phyloP scores from a whole-genome alignment of 225 moss, liverwort and hornwort genomes.

The Marchantia polymorpha region DNA sequence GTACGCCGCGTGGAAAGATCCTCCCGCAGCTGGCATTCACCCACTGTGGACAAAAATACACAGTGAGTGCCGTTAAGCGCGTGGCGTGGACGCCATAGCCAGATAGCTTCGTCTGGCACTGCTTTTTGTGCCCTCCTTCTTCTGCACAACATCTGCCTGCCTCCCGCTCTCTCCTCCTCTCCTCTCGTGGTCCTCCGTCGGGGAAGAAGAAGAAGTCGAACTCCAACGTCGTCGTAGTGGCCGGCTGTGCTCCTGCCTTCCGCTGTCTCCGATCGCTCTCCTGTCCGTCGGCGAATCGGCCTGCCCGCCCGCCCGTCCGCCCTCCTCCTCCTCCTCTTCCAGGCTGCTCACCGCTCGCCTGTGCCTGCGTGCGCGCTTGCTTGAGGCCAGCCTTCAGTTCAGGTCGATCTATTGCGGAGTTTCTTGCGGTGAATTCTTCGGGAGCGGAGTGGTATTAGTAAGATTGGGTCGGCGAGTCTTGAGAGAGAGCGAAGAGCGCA shows the following conservation, averaged over 20 bases:
- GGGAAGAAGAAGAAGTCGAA: not conserved
- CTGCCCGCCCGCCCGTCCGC: too few species aligned
- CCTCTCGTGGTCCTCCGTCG: not conserved
- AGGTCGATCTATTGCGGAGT: slow-evolving; percentile 7
- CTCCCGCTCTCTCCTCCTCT: not conserved
- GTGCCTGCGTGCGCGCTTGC: not conserved
- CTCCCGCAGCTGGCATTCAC: slow-evolving; percentile 20
- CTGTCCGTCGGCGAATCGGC: not conserved
- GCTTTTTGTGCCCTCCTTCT: slow-evolving; percentile 1
- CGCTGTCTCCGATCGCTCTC: not conserved
- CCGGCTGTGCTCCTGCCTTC: slow-evolving; percentile 1
- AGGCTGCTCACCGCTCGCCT: not conserved
- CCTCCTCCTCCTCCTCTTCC: not conserved
- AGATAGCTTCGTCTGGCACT: not conserved
- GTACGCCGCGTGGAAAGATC: slow-evolving; percentile 24
- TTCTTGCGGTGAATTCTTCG: slow-evolving; percentile 1
- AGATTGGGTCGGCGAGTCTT: not conserved
- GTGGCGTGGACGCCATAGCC: slow-evolving; percentile 42
- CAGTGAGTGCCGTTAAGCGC: slow-evolving; percentile 40
- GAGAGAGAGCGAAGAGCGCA: not conserved
- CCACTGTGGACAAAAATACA: slow-evolving; percentile 21
- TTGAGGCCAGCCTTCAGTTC: not conserved
- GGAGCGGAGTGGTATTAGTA: slow-evolving; percentile 5
- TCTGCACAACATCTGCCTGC: not conserved
- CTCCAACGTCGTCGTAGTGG: not conserved